Evolutionary conservation across 202 grass and related monocot genomes (phyloP).

Genomic region (Schoenoplectus tabernaemontani): DNA sequence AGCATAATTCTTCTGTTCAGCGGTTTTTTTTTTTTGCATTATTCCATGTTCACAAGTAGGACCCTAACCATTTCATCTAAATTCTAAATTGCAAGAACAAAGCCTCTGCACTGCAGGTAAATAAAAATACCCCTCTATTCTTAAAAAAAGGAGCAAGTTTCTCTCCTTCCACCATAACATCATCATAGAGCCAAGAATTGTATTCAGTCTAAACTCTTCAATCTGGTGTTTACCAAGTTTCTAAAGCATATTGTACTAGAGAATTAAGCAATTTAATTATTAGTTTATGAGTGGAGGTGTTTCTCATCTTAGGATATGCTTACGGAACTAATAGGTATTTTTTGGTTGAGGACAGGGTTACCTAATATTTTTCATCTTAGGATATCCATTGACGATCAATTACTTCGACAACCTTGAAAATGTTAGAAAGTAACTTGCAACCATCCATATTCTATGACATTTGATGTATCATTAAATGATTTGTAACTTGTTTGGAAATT

Average conservation of each 20-base stretch:
- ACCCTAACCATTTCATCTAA: neutral
- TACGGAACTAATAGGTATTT: neutral
- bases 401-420: too few species aligned
- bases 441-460: too few species aligned
- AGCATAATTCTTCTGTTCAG: neutral
- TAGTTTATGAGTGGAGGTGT: neutral
- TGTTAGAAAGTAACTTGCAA: too few species aligned
- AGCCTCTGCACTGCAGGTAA: neutral
- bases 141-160: neutral
- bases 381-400: neutral
- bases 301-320: neutral
- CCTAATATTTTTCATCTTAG: neutral
- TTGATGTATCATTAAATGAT: too few species aligned
- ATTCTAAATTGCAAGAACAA: neutral
- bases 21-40: neutral
- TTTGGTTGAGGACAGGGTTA: neutral
- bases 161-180: neutral
- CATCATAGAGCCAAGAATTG: neutral
- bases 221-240: neutral
- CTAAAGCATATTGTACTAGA: neutral
- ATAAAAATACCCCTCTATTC: neutral
- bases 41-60: neutral
- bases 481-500: too few species aligned
- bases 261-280: neutral
- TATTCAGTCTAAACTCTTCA: neutral